Percentiles rank a stretch among this genome's conserved stretches.
Conservation (phyloP, 257 asterid species). For the Coffea canephora region DNA sequence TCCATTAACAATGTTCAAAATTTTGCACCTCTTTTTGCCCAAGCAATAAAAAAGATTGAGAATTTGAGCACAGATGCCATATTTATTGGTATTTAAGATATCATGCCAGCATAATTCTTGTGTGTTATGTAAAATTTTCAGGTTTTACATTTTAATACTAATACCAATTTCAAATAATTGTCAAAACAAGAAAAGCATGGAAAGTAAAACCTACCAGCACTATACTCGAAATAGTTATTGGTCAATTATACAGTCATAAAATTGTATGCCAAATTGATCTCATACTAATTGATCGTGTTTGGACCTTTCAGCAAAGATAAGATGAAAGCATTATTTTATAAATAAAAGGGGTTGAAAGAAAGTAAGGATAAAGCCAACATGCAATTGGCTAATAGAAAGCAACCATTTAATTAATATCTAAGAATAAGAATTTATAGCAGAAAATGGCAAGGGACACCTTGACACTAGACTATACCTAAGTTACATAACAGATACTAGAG, state of each 20-base stretch:
- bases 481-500: too few relatives aligned
- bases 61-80: not conserved
- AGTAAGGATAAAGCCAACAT: not conserved
- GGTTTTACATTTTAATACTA: not conserved
- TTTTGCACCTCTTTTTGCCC: not conserved
- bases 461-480: too few relatives aligned
- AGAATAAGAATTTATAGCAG: too few relatives aligned
- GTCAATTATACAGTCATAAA: not conserved
- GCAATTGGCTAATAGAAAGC: constrained; percentile 3
- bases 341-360: not conserved
- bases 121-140: not conserved
- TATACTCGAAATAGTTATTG: not conserved
- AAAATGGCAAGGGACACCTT: too few relatives aligned
- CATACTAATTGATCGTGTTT: not conserved
- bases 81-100: not conserved
- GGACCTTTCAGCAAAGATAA: not conserved
- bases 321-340: not conserved
- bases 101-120: not conserved
- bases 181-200: not conserved
- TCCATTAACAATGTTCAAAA: too few relatives aligned
- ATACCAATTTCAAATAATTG: not conserved
- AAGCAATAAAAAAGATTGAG: not conserved
- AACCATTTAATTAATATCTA: too few relatives aligned
- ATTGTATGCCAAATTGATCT: not conserved
- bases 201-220: not conserved